Evolutionary conservation across 2,329 filamentous ascomycete genomes (phyloP).

Genomic region (Knoxdaviesia capensis): DNA sequence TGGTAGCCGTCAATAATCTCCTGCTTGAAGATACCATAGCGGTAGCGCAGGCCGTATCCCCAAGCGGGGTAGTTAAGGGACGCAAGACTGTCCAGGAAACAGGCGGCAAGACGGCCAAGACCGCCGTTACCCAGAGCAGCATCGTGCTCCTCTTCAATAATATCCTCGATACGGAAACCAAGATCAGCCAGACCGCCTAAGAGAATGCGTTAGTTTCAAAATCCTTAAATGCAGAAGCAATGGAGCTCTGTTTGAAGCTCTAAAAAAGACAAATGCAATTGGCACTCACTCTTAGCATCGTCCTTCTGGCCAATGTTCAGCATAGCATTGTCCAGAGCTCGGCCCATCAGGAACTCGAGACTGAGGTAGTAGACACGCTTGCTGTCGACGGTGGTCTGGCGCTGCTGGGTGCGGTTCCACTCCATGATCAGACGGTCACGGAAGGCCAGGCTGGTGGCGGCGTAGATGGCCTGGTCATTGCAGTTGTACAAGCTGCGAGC

Average conservation of each 20-base stretch:
- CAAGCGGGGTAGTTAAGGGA: conserved; percentile 90
- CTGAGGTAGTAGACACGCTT: conserved; percentile 97
- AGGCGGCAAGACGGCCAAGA: conserved; percentile 82
- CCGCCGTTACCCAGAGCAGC: conserved; percentile 92
- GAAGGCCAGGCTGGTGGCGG: conserved; percentile 78
- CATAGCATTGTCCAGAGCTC: conserved; percentile 95
- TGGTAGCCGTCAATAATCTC: conserved; percentile 97
- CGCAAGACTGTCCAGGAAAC: conserved; percentile 90
- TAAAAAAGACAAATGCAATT: not conserved
- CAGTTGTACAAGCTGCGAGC: conserved; percentile 96
- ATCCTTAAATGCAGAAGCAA: conserved; percentile 11
- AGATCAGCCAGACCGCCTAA: conserved; percentile 69
- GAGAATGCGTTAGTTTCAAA: conserved; percentile 7
- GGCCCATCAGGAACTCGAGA: conserved; percentile 93
- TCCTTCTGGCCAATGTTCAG: conserved; percentile 84
- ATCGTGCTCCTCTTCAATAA: conserved; percentile 88
- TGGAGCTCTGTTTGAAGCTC: not conserved
- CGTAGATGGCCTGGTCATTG: conserved; percentile 84
- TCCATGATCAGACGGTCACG: conserved; percentile 82
- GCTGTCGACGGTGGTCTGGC: conserved; percentile 72
- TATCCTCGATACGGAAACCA: conserved; percentile 91
- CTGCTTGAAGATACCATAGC: conserved; percentile 98
- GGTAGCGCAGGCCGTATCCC: conserved; percentile 90
- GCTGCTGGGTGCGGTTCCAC: conserved; percentile 97
- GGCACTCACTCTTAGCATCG: conserved; percentile 47